Percentiles rank a stretch among this genome's conserved stretches.
Evolutionary conservation across 140 eudicot species (phyloP).

Genomic region (Senecio squalidus): DNA sequence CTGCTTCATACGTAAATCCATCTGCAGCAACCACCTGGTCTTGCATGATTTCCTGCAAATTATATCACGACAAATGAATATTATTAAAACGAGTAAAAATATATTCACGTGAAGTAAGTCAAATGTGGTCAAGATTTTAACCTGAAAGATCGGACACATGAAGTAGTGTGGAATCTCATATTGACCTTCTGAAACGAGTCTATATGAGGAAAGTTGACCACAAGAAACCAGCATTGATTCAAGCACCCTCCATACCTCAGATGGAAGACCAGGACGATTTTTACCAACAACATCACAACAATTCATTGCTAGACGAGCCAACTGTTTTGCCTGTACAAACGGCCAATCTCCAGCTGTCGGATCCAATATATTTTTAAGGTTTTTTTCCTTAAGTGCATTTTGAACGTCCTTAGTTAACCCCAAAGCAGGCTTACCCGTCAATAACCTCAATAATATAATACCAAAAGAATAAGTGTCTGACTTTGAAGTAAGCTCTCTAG

Average conservation of each 20-base stretch:
- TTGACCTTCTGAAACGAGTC: conserved; percentile 38
- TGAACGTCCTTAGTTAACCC: conserved; percentile 59
- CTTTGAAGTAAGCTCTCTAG: conserved; percentile 73
- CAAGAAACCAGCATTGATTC: conserved; percentile 72
- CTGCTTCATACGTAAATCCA: conserved; percentile 83
- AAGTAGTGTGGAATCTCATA: conserved; percentile 57
- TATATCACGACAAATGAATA: not conserved
- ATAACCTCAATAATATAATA: conserved; percentile 53
- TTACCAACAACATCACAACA: conserved; percentile 54
- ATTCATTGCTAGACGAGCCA: conserved; percentile 68
- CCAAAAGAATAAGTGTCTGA: conserved; percentile 89
- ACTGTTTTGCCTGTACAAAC: conserved; percentile 82
- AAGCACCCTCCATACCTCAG: conserved; percentile 77
- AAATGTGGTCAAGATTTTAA: conserved; percentile 16
- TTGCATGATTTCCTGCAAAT: conserved; percentile 74
- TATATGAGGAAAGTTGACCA: conserved; percentile 44
- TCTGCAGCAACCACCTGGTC: conserved; percentile 91
- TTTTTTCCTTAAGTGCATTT: conserved; percentile 53
- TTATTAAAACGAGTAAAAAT: not conserved
- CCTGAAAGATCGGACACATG: conserved; percentile 90
- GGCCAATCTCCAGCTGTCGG: conserved; percentile 99
- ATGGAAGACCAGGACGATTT: conserved; percentile 60
- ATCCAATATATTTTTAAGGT: conserved; percentile 53
- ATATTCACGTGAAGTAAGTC: no score
- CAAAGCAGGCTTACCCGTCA: conserved; percentile 70